Base-by-base conservation (phyloP, 371 early-diverging fungal species). In the Blastocladiella emersonii region DNA sequence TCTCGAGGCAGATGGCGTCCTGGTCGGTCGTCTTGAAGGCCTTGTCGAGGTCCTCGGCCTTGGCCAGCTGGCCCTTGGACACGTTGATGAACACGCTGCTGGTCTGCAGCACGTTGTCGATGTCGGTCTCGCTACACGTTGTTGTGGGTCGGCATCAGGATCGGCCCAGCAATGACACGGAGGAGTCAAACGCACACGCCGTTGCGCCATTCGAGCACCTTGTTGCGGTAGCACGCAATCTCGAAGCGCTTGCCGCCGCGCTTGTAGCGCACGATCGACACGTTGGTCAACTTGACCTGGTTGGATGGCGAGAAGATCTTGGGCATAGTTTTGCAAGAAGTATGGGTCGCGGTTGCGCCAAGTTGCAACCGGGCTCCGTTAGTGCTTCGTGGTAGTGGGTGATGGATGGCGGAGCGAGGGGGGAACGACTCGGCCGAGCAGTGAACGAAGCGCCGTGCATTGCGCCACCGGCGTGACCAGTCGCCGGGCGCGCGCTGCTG, bases 211-310 rank as follows among this genome's bases (percentile, higher is more conserved):
- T 98, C 95, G 68, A 90, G 74, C n/a, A 95, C 94, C 77, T 98
- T 97, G 83, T 98, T 98, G 72, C 93, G 95, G 76, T 97, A 97
- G 73, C 96, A 93, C 13, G 98, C 98, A 25, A 98, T 78, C 71
- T 98, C 98, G 65, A 97, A 98, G 39, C 93, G 85, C 72, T 92
- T 95, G 49, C 98, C 98, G 34, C 94, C 95, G 76, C 94, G 95
- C 69, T 89, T 89, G 66, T 95, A 80, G 51, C 95, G 89, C 32
- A 98, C 98, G 43, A 96, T 75, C 23, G 94, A 92, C 37, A 97
- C 95, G 70, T 97, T 97, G 41, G 95, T 95, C 49, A 95, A 77
- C 63, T 59, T 59, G 59, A 59, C 59, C 21, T 59, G 59, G 32
- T 59, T 59, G 41, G 59, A 27, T 0, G 59, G 59, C 13, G 59